Evolutionary conservation across 306 rosid genomes (phyloP), one percentile per base, ranked within the genome.

Genomic region (Ceratonia siliqua): DNA sequence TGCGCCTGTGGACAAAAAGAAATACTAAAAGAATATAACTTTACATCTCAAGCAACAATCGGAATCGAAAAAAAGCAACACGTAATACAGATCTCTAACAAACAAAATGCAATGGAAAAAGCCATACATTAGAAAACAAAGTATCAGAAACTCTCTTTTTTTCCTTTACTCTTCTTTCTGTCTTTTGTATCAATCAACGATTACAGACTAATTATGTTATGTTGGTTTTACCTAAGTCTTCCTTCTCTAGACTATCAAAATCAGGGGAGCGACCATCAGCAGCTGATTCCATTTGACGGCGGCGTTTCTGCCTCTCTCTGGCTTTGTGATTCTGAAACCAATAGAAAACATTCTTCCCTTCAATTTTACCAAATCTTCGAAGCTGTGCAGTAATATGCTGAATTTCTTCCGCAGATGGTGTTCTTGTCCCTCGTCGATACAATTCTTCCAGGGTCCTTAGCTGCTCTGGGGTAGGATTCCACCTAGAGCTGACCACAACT

Each of bases 381-480:
- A 90, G 96, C 75, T 90, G 93, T 2, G 89, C 83, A 0, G 96
- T 88, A 66, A 90, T 88, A 8, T 86, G 88, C 59, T 88, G 96
- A 39, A 90, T 90, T 78, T 90, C 91, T 64, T 90, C 96, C 4
- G 96, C 96, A 32, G 91, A 84, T 0, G 98, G 98, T 0, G 97
- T 94, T 38, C 98, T 83, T 28, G 97, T 91, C 53, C 98, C 98
- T 55, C 86, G 82, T 49, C 89, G 73, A 46, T 94, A 94, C 38
- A 94, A 62, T 15, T 94, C 97, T 57, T 94, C 98, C 2, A 94
- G 79, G 21, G 91, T 87, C 75, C 95, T 88, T 2, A 94, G 61
- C 84, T 94, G 98, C 65, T 94, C 98, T 13, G 90, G 86, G 2
- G 98, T 90, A 0, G 98, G 98, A 75, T 94, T 94, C 98, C 98